These are phyloP conservation scores for Leccinum aurantiacum DNA, from an alignment of 768 basidiomycete species.

Conservation along the genomic window DNA sequence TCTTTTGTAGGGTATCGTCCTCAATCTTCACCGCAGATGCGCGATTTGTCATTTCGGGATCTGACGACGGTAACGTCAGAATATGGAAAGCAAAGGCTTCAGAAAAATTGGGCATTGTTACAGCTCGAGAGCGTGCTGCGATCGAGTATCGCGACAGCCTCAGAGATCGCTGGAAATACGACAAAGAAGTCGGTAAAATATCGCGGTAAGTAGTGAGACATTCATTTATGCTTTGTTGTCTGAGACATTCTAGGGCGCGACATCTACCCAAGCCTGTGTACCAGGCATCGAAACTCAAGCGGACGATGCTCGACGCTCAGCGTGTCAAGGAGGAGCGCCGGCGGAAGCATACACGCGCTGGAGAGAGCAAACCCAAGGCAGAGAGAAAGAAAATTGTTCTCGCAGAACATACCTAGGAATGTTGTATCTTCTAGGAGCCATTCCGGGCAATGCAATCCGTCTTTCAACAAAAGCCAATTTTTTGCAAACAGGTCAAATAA, in stretches of 20 bases:
- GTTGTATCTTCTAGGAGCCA: conserved; percentile 13
- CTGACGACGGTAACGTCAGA: conserved; percentile 93
- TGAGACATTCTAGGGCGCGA: conserved; percentile 50
- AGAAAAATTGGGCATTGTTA: conserved; percentile 88
- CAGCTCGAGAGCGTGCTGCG: conserved; percentile 84
- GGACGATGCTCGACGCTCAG: conserved; percentile 87
- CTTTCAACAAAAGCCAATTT: not conserved
- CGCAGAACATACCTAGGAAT: conserved; percentile 58
- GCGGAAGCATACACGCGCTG: conserved; percentile 83
- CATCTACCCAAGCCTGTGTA: conserved; percentile 92
- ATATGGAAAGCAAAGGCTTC: conserved; percentile 95
- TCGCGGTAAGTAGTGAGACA: conserved; percentile 56
- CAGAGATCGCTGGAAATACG: conserved; percentile 85
- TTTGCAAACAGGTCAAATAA: not conserved
- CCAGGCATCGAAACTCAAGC: conserved; percentile 82
- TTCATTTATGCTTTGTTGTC: conserved; percentile 3
- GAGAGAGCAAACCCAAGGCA: conserved; percentile 84
- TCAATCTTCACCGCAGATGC: conserved; percentile 88
- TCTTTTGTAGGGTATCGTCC: conserved; percentile 69
- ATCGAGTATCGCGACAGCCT: conserved; percentile 92
- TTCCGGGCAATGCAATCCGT: conserved; percentile 9
- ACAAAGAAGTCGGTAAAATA: conserved; percentile 77
- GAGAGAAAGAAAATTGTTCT: conserved; percentile 89
- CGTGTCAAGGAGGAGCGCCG: conserved; percentile 93
- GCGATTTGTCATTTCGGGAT: conserved; percentile 86